Evolutionary conservation across 2,329 filamentous ascomycete genomes (phyloP), one percentile per base, ranked within the genome.

Genomic region (Aspergillus sp.): DNA sequence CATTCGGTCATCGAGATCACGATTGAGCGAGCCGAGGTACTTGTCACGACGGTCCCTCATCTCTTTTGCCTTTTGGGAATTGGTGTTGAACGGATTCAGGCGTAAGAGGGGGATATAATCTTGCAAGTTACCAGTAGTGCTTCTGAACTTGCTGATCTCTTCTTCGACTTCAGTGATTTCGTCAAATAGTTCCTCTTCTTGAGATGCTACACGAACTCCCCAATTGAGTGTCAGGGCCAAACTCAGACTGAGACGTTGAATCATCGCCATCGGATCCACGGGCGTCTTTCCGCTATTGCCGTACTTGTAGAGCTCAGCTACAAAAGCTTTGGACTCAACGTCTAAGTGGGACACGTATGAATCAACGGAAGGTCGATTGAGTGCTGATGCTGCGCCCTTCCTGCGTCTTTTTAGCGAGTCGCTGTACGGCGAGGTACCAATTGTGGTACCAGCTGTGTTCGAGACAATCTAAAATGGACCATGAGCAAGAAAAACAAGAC

Each of bases 121-220:
- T 69, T 91, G 89, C 82, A 89, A 89, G 69, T 93, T 93, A 69
- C 92, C 91, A 54, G 88, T 91, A 1, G 90, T 92, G n/a, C 85
- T 89, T 50, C 91, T 81, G 66, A 92, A 88, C 64, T 89, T 89
- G 58, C 87, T 89, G 51, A 94, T 87, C 31, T 87, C 87, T 25
- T 89, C 84, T 71, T 93, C 91, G 2, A 93, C 90, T 49, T 88
- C 81, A 0, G 88, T 87, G 62, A 94, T 92, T 70, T 93, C 91
- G 11, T 85, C 81, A 11, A 93, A 83, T 17, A 93, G 78, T 28
- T 84, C 81, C 65, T 89, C 85, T 0, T 88, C 79, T 58, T 87
- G 82, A 17, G 82, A 85, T 13, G 79, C 81, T 73, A 90, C 83
- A 0, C 88, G 82, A 0, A 84, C 83, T 0, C 88, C 88, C 86